Evolutionary conservation across 305 asterid genomes (phyloP), one percentile per base, ranked within the genome.

Genomic region (Rubia tinctorum): DNA sequence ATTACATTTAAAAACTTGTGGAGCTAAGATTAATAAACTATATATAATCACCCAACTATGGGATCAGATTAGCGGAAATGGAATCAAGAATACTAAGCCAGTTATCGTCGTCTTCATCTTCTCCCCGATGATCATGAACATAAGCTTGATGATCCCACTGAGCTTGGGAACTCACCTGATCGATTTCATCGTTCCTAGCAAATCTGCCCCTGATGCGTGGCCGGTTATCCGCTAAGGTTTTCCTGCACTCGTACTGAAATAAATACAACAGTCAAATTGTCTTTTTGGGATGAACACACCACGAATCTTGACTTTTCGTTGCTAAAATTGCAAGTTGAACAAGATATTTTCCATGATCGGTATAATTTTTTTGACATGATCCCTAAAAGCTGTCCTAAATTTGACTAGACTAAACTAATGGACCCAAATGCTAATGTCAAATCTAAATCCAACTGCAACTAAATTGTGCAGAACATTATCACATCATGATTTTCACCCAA

Each of bases 191-290:
- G 55, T 88, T 89, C 78, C 87, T 86, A 0, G 91, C 97, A 71
- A 93, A 91, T 74, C 96, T 77, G 69, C 97, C 98, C 71, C 96
- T 81, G 45, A 91, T 85, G 9, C 98, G 90, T 0, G 96, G 98
- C 60, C 97, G 76, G 74, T 94, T 88, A 67, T 91, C 98, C 22
- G 98, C 98, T 69, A 93, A 77, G 23, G 96, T 89, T 77, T 92
- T 95, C 82, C 99, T 80, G 80, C 99, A 92, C 74, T 90, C 99
- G 15, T 95, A 95, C 99, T 95, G 79, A 53, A 79, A 15, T 7
- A 44, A 30, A 69, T n/a, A 74, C 9, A 66, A 40, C 44, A 71
- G 65, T 53, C 14, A 37, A 45, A 40, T 75, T 60, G 3, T 30
- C 34, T 30, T 30, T 3, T 3, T 30, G 34, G 34, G n/a, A 30